Percentiles rank a stretch among this genome's conserved stretches.
phyloP scores from a whole-genome alignment of 805 yeast species.

The Starmerella stellata region DNA sequence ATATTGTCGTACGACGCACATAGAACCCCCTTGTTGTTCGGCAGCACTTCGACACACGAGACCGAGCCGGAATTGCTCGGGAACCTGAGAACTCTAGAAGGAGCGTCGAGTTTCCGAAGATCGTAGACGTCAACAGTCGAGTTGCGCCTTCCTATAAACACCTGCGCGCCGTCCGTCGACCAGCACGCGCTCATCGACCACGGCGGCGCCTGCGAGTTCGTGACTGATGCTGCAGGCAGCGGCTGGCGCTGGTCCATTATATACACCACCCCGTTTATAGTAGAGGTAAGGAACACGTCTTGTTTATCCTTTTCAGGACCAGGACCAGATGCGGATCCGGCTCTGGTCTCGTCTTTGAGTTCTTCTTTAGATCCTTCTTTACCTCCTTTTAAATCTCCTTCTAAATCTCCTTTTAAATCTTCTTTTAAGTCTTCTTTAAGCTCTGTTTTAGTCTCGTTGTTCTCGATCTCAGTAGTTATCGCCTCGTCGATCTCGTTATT shows the following conservation, averaged over 20 bases:
- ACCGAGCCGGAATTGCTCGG: conserved; percentile 87
- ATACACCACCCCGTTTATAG: conserved; percentile 63
- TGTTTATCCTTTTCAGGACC: conserved; percentile 4
- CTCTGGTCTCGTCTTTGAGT: not conserved
- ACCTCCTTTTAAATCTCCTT: not conserved
- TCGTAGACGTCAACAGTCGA: conserved; percentile 51
- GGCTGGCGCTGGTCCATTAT: conserved; percentile 62
- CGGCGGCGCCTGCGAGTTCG: conserved; percentile 61
- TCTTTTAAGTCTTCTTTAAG: not conserved
- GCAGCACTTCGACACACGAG: conserved; percentile 58
- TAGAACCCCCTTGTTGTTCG: conserved; percentile 57
- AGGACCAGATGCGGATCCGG: not conserved
- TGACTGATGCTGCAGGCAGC: conserved; percentile 31
- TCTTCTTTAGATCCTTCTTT: not conserved
- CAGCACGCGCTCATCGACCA: conserved; percentile 81
- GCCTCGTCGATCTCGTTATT: conserved; percentile 26
- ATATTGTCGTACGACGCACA: conserved; percentile 87
- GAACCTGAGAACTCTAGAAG: conserved; percentile 44
- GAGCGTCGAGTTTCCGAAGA: conserved; percentile 26
- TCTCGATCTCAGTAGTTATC: conserved; percentile 6
- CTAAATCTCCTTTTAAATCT: not conserved
- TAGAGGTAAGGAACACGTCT: conserved; percentile 50
- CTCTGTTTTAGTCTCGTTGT: conserved; percentile 2
- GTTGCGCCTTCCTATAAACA: conserved; percentile 79
- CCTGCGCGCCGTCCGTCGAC: conserved; percentile 63